phyloP scores from a whole-genome alignment of 257 asterid genomes.

The Cynanchum wilfordii region DNA sequence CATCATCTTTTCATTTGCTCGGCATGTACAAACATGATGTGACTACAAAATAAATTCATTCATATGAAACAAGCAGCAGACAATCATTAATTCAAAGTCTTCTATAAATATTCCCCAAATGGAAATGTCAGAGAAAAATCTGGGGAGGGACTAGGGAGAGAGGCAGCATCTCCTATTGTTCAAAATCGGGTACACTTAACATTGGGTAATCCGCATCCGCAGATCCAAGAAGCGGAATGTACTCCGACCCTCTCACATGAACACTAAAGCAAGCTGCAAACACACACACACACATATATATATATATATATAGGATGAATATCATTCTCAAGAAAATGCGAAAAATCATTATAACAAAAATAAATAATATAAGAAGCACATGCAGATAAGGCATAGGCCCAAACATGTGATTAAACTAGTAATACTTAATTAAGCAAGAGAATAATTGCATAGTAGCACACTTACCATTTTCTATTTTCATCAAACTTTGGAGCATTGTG shows the following conservation, averaged over 20 bases:
- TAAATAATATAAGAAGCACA: not conserved
- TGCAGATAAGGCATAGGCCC: not conserved
- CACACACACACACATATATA: slow-evolving; percentile 12
- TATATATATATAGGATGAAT: not conserved
- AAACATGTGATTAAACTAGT: not conserved
- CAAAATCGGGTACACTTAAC: slow-evolving; percentile 44
- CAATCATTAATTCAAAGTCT: not conserved
- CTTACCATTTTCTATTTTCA: slow-evolving; percentile 80
- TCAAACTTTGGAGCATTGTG: slow-evolving; percentile 88
- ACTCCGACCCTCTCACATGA: slow-evolving; percentile 93
- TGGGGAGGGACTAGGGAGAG: no score
- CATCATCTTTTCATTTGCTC: not conserved
- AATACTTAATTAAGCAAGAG: not conserved
- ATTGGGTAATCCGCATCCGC: slow-evolving; percentile 48
- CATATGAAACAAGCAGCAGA: not conserved
- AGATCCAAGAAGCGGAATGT: slow-evolving; percentile 68
- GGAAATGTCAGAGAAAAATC: not conserved
- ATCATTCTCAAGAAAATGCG: not conserved
- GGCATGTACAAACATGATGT: not conserved
- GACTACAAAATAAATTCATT: not conserved
- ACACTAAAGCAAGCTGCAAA: slow-evolving; percentile 90
- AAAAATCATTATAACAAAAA: not conserved
- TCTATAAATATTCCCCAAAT: not conserved
- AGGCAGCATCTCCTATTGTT: slow-evolving; percentile 19
- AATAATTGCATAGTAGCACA: not conserved